A percentile compares a stretch with the other conserved stretches of the same genome.
These are phyloP conservation scores for Graphilbum sp. DNA, from an alignment of 2,329 filamentous ascomycete species.

Conservation along the genomic window DNA sequence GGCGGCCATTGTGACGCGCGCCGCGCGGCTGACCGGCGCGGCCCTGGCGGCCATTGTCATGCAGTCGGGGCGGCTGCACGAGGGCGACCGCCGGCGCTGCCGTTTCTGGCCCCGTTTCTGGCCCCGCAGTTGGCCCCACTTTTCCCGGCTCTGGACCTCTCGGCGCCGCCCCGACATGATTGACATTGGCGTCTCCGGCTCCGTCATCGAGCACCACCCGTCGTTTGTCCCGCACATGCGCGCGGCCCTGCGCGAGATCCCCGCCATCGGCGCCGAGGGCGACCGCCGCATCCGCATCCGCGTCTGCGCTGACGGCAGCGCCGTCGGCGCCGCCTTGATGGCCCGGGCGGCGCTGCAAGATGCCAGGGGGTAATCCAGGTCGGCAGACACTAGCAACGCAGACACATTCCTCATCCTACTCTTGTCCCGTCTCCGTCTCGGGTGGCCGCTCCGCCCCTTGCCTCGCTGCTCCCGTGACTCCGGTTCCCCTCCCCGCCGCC, in stretches of 20 bases:
- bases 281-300: background rate
- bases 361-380: too few relatives aligned
- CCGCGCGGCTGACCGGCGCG: slow-evolving; percentile 76
- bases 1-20: slow-evolving; percentile 69
- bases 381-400: too few relatives aligned
- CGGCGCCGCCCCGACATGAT: background rate
- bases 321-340: slow-evolving; percentile 1
- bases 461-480: too few relatives aligned
- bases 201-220: background rate
- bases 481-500: too few relatives aligned
- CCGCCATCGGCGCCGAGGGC: background rate
- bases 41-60: slow-evolving; percentile 73
- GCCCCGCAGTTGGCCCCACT: too few relatives aligned
- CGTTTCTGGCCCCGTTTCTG: too few relatives aligned
- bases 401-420: too few relatives aligned
- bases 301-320: background rate
- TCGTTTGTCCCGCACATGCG: background rate
- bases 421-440: too few relatives aligned
- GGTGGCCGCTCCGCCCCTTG: too few relatives aligned
- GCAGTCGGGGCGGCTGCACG: slow-evolving; percentile 47
- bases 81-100: too few relatives aligned
- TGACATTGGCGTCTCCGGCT: slow-evolving; percentile 1
- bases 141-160: too few relatives aligned
- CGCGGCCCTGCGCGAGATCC: background rate
- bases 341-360: background rate